Evolutionary conservation across 176 grass and related monocot genomes (phyloP).

Genomic region (Oryza rufipogon): DNA sequence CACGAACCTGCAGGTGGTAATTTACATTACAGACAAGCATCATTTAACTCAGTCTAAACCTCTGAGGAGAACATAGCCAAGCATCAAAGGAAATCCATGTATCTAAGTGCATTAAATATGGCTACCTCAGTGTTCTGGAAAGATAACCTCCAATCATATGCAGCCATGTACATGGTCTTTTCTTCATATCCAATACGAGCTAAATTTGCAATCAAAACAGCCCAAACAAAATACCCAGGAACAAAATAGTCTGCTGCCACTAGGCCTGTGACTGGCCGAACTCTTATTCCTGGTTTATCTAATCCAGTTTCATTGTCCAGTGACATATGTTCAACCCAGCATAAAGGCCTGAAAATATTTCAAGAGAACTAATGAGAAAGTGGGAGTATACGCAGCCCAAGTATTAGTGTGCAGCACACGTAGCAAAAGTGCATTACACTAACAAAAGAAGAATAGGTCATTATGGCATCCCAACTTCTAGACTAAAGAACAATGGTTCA

Average conservation of each 20-base stretch:
- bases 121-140: constrained; percentile 97
- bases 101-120: constrained; percentile 26
- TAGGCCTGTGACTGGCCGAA: constrained; percentile 87
- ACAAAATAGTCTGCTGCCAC: constrained; percentile 98
- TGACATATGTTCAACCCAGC: constrained; percentile 99
- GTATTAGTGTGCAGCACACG: constrained; percentile 11
- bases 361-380: constrained; percentile 30
- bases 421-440: neutral
- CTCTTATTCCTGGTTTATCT: constrained; percentile 88
- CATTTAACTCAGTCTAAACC: neutral
- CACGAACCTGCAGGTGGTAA: constrained; percentile 64
- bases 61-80: constrained; percentile 14
- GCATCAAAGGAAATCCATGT: constrained; percentile 4
- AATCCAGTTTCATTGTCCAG: constrained; percentile 98
- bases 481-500: constrained; percentile 2
- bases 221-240: constrained; percentile 99
- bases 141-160: constrained; percentile 98
- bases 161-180: constrained; percentile 99
- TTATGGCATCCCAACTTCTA: constrained; percentile 6
- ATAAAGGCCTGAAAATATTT: constrained; percentile 76
- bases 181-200: constrained; percentile 98
- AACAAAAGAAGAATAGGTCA: constrained; percentile 25
- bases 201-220: constrained; percentile 97
- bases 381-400: constrained; percentile 3
- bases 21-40: constrained; percentile 29